A percentile compares a stretch with the other conserved stretches of the same genome.
These are phyloP conservation scores for Acanthamoeba culbertsoni DNA, from an alignment of 208 protist genomes.

Conservation along the genomic window DNA sequence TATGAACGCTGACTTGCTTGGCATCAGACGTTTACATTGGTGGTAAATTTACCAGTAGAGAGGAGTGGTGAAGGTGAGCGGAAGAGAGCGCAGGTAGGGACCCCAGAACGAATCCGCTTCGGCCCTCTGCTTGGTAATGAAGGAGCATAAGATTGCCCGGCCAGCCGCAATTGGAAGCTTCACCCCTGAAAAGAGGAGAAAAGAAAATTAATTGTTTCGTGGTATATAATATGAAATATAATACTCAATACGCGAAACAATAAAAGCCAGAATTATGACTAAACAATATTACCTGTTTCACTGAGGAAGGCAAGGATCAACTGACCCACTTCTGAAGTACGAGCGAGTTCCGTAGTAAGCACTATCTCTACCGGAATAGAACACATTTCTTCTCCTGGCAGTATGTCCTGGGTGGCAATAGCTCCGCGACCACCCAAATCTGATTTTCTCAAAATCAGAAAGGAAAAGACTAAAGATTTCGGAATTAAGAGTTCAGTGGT, in stretches of 20 bases:
- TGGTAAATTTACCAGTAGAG: neutral
- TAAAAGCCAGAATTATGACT: neutral
- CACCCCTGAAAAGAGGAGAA: neutral
- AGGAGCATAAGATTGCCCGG: neutral
- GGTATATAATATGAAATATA: no score
- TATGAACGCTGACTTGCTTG: neutral
- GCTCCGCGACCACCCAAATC: neutral
- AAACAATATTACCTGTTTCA: neutral
- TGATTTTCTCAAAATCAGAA: neutral
- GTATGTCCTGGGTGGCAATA: neutral
- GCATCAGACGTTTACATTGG: neutral
- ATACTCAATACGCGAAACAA: no score
- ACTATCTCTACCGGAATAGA: neutral
- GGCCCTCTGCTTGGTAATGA: neutral
- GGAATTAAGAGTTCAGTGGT: neutral
- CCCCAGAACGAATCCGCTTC: neutral
- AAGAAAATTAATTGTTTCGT: no score
- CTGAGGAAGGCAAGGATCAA: neutral
- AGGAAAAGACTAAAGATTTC: neutral
- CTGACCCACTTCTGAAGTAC: neutral
- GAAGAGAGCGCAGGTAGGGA: constrained; percentile 6
- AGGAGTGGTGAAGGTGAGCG: neutral
- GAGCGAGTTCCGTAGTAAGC: neutral
- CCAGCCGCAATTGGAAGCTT: neutral
- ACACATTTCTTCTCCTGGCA: neutral